Percentiles rank a stretch among this genome's conserved stretches.
Evolutionary conservation across 768 basidiomycete genomes (phyloP).

Genomic region (Phylloporus arenicola): DNA sequence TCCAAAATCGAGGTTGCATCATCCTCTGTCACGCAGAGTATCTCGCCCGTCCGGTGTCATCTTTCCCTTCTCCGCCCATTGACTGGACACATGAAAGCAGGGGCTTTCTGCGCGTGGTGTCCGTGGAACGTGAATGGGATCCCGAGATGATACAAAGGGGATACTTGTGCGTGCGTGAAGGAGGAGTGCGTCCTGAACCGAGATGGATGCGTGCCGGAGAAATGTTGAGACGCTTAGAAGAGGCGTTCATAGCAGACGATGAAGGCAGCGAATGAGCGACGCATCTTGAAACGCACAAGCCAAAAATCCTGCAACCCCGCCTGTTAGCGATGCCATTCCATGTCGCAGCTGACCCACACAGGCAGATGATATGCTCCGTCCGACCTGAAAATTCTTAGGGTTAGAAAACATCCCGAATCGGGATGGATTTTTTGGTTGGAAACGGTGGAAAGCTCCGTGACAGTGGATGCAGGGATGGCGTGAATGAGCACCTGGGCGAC

Average conservation of each 20-base stretch:
- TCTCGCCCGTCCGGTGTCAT: conserved; percentile 46
- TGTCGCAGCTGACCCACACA: conserved; percentile 20
- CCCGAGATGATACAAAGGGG: conserved; percentile 49
- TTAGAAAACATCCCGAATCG: conserved; percentile 49
- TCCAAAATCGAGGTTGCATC: conserved; percentile 9
- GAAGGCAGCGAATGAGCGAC: conserved; percentile 15
- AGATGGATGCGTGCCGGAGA: conserved; percentile 49
- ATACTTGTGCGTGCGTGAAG: conserved; percentile 38
- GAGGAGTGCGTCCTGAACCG: conserved; percentile 14
- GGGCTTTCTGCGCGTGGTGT: conserved; percentile 23
- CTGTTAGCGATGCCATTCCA: conserved; percentile 18
- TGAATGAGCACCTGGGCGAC: conserved; percentile 47
- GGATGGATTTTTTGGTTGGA: conserved; percentile 52
- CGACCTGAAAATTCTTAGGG: conserved; percentile 46
- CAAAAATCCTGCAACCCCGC: conserved; percentile 6
- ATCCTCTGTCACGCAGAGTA: conserved; percentile 21
- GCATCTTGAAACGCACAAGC: conserved; percentile 8
- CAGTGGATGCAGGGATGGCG: conserved; percentile 18
- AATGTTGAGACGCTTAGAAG: conserved; percentile 33
- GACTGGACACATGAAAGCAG: conserved; percentile 21
- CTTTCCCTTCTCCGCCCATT: conserved; percentile 37
- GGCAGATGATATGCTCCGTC: conserved; percentile 25
- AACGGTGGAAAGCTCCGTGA: conserved; percentile 30
- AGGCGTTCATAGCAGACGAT: conserved; percentile 40
- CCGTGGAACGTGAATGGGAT: conserved; percentile 32